Percentiles rank a stretch among this genome's conserved stretches.
These are phyloP conservation scores for Ceriops zippeliana DNA, from an alignment of 345 rosid genomes.

Conservation along the genomic window DNA sequence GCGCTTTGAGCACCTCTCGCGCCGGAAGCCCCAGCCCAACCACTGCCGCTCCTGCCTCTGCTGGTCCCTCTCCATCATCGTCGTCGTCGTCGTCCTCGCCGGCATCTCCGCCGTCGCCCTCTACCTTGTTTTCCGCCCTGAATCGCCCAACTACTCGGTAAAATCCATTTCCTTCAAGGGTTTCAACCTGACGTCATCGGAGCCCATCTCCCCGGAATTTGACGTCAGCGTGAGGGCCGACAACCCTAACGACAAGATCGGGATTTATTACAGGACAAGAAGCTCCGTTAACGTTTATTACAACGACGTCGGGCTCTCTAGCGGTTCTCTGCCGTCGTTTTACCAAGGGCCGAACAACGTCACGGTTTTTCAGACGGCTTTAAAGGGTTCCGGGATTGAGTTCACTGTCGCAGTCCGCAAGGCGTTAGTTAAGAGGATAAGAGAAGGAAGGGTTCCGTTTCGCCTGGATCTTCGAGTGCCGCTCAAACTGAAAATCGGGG, in stretches of 20 bases:
- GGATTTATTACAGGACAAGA: slow-evolving; percentile 49
- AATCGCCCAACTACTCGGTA: slow-evolving; percentile 55
- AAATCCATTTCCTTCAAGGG: slow-evolving; percentile 49
- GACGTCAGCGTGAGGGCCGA: slow-evolving; percentile 50
- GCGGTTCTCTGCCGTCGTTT: slow-evolving; percentile 52
- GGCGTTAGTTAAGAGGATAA: slow-evolving; percentile 26
- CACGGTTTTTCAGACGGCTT: slow-evolving; percentile 40
- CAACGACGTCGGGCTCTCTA: slow-evolving; percentile 33
- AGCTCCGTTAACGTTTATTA: slow-evolving; percentile 45
- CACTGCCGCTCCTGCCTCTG: slow-evolving; percentile 48
- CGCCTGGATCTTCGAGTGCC: slow-evolving; percentile 49
- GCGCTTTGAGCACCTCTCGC: slow-evolving; percentile 52
- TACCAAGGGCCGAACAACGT: slow-evolving; percentile 62
- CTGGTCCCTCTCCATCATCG: slow-evolving; percentile 26
- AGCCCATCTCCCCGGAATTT: slow-evolving; percentile 46
- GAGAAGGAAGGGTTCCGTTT: slow-evolving; percentile 51
- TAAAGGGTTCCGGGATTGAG: slow-evolving; percentile 47
- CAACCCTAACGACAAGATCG: slow-evolving; percentile 68
- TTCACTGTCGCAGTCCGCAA: slow-evolving; percentile 24
- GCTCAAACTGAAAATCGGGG: slow-evolving; percentile 60
- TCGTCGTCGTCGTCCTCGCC: slow-evolving; percentile 37
- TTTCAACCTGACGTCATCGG: slow-evolving; percentile 47
- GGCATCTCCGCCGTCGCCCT: slow-evolving; percentile 47
- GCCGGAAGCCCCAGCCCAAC: slow-evolving; percentile 29
- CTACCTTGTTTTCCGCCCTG: slow-evolving; percentile 63